Base-by-base conservation (phyloP, 306 rosid genomes). In the Calophaca sinica region DNA sequence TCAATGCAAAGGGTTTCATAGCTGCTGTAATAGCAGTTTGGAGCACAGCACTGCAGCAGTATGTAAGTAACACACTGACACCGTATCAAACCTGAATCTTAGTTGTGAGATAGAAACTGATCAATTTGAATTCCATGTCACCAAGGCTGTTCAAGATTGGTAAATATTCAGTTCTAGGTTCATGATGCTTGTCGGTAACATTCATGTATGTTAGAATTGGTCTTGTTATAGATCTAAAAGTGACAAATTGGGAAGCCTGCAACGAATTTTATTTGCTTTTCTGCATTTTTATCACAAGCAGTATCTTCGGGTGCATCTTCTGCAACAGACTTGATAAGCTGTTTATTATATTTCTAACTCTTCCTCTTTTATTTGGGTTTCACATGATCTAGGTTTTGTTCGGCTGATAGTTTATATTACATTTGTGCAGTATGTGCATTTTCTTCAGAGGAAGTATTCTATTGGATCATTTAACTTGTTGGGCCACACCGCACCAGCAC, bases 401-500 rank as follows among this genome's bases (percentile, higher is more conserved):
- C 78, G 71, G 61, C 75, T 85, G 52, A 74, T 67, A 10, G 62
- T 74, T 68, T 51, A 6, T 62, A 28, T 72, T 65, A 62, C 55
- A 11, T 80, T 70, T 79, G 15, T 82, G 86, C 89, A 91, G 97
- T 89, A 87, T 72, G 94, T 91, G n/a, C 94, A 88, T 84, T 84
- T 13, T 74, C 97, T 91, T 74, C 97, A 91, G 77, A 82, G 94
- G 67, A 91, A 89, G 73, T 91, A 91, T 69, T 87, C 97, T 71
- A 85, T 91, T 52, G 91, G 97, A 33, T 91, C 97, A 29, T 91
- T 91, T 84, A 88, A 91, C 79, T 76, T 91, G 82, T 73, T 91
- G 88, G 94, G 94, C 76, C 94, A 91, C 66, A 91, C 94, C 50
- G 97, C 97, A 15, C 97, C 97, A 36, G 92, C 80, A 48, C 97